Evolutionary conservation across 2,329 filamentous ascomycete genomes (phyloP), one percentile per base, ranked within the genome.

Genomic region (Graphilbum fragrans): DNA sequence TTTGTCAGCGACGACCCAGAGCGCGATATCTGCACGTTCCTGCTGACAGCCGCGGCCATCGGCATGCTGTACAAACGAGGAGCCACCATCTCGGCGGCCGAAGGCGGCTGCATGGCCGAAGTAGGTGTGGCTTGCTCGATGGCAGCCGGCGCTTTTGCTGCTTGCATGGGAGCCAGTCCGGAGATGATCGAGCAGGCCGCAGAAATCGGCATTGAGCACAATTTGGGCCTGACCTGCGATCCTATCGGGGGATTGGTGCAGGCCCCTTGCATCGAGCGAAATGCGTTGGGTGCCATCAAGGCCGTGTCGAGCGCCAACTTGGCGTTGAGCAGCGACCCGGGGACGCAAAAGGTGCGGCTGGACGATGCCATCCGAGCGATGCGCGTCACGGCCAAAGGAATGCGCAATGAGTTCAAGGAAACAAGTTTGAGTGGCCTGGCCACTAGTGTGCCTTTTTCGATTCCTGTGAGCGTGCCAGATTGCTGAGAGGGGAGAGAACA

Each of bases 11-110:
- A 70, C 45, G 65, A 69, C 32, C 54, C 62, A 2, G 66, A 70
- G 44, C 65, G 67, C 35, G 67, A 70, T 42, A 59, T 68, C 11
- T 57, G 63, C 5, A 70, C 66, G 0, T 70, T 70, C 50, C 53
- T 70, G 0, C 57, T 70, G 2, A 70, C 67, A 2, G 63, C 67
- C 2, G 58, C 67, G 0, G 67, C 67, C 6, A 67, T 70, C 19
- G 67, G 67, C 36, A 70, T 70, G 67, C 58, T 70, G 19, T 70
- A 69, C 57, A 70, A 70, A 57, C 65, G 67, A 17, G 67, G 67
- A 4, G 67, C 67, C 0, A 70, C 66, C 18, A 70, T 70, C 45
- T 69, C 66, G 1, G 67, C 67, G 0, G 67, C 67, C 2, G 67
- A 70, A 47, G 67, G 67, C 32, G 67, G 67, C 0, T 70, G 67